Evolutionary conservation across 129 eudicot genomes (phyloP).

Genomic region (Sambucus nigra): DNA sequence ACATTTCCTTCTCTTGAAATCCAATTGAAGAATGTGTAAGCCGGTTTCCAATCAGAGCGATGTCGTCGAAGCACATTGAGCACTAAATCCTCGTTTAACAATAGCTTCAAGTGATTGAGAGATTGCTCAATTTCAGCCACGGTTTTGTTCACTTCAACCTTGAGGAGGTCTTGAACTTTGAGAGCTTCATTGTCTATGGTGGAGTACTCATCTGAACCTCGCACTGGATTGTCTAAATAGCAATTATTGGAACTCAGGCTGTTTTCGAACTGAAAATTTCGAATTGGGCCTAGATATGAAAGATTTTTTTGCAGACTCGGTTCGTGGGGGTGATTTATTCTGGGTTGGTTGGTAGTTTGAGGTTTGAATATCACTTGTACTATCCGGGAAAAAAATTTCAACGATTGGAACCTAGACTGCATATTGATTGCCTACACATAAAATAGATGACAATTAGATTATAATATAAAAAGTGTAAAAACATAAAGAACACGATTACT

Average conservation of each 20-base stretch:
- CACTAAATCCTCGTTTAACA: slow-evolving; percentile 41
- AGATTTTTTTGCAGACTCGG: not conserved
- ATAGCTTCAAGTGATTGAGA: slow-evolving; percentile 17
- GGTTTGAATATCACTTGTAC: slow-evolving; percentile 8
- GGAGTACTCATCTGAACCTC: slow-evolving; percentile 10
- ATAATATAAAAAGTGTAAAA: too few species aligned
- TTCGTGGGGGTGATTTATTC: slow-evolving; percentile 7
- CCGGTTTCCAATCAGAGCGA: slow-evolving; percentile 73
- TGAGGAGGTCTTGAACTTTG: slow-evolving; percentile 48
- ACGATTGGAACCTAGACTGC: slow-evolving; percentile 22
- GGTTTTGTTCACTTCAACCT: slow-evolving; percentile 12
- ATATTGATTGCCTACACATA: too few species aligned
- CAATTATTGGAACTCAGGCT: not conserved
- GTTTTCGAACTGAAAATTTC: not conserved
- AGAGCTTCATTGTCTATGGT: slow-evolving; percentile 28
- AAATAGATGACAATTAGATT: too few species aligned
- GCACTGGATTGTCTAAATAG: not conserved
- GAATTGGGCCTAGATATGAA: slow-evolving; percentile 4
- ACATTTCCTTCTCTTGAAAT: slow-evolving; percentile 17
- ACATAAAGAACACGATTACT: too few species aligned
- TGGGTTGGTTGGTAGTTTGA: slow-evolving; percentile 10
- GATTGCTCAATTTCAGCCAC: slow-evolving; percentile 26
- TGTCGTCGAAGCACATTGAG: slow-evolving; percentile 64
- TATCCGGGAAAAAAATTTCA: slow-evolving; percentile 3
- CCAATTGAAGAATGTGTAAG: slow-evolving; percentile 66